Base-by-base conservation (phyloP, 495 filamentous ascomycete genomes). In the Margaritispora aquatica region DNA sequence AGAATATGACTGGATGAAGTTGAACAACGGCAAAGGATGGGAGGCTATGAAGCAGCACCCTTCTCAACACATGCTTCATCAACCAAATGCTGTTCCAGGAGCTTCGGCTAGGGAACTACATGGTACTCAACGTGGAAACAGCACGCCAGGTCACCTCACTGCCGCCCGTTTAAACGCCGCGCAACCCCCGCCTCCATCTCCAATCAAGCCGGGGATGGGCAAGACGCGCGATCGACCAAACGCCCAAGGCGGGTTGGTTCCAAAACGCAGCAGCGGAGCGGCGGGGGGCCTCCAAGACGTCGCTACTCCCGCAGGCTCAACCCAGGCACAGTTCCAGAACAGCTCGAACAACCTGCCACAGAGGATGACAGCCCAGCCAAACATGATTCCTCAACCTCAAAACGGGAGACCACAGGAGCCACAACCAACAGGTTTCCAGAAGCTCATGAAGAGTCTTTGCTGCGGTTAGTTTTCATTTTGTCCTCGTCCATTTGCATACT, bases 1-100 rank as follows among this genome's bases (percentile, higher is more conserved):
- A 60, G 95, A 99, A 69, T 99, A 97, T 70, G 94, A 99, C 73
- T 99, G 94, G 94, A 97, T 97, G 95, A 97, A 96, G 81, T 79
- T 96, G 58, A 94, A 90, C 79, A 95, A 96, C 71, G 92, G 92
- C 61, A 88, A 92, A 67, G 91, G 90, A 36, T 96, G 89, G 90
- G 93, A 97, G 74, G 89, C 88, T 66, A 77, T 82, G 69, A 96
- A 96, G 77, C 85, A 87, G 61, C 89, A 95, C 72, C 84, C 88
- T 49, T 88, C 89, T 24, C 84, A 87, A 58, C 80, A 82, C 29
- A 80, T 88, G 64, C 78, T 92, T 60, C 88, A 92, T 74, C 82
- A 84, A 73, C 81, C 85, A 68, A 88, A 87, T 71, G 80, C 79
- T 55, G 75, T 84, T 58, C 89, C 85, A 50, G 88, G 88, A 69